A percentile compares a stretch with the other conserved stretches of the same genome.
phyloP scores from a whole-genome alignment of 768 basidiomycete species.

The Boletus edulis region DNA sequence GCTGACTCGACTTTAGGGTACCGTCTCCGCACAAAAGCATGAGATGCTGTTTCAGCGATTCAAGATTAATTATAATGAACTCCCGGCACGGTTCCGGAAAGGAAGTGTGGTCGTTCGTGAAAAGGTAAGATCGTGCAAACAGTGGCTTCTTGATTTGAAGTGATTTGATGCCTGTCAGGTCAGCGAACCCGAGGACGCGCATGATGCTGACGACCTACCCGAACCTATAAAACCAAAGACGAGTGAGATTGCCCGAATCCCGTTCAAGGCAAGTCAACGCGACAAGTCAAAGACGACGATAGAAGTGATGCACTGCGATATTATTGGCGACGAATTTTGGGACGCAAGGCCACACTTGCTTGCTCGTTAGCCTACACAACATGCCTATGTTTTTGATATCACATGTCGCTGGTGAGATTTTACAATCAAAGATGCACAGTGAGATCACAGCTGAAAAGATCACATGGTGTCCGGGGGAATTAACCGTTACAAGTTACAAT shows the following conservation, averaged over 20 bases:
- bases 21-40: slow-evolving; percentile 85
- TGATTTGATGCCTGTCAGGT: slow-evolving; percentile 1
- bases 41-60: slow-evolving; percentile 86
- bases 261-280: slow-evolving; percentile 32
- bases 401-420: too few relatives aligned
- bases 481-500: too few relatives aligned
- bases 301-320: slow-evolving; percentile 73
- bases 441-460: too few relatives aligned
- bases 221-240: not conserved
- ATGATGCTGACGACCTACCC: not conserved
- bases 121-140: slow-evolving; percentile 35
- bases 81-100: slow-evolving; percentile 73
- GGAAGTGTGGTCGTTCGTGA: slow-evolving; percentile 81
- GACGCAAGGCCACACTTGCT: slow-evolving; percentile 53
- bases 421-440: too few relatives aligned
- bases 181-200: slow-evolving; percentile 2
- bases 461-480: too few relatives aligned
- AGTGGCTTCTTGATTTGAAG: not conserved
- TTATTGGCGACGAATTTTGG: slow-evolving; percentile 86
- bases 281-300: slow-evolving; percentile 43
- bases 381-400: too few relatives aligned
- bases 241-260: slow-evolving; percentile 8
- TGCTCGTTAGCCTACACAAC: slow-evolving; percentile 9
- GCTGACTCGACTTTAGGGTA: slow-evolving; percentile 57
- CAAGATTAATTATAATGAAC: slow-evolving; percentile 81